Base-by-base conservation (phyloP, 2,329 filamentous ascomycete species). In the Passalora sequoiae region DNA sequence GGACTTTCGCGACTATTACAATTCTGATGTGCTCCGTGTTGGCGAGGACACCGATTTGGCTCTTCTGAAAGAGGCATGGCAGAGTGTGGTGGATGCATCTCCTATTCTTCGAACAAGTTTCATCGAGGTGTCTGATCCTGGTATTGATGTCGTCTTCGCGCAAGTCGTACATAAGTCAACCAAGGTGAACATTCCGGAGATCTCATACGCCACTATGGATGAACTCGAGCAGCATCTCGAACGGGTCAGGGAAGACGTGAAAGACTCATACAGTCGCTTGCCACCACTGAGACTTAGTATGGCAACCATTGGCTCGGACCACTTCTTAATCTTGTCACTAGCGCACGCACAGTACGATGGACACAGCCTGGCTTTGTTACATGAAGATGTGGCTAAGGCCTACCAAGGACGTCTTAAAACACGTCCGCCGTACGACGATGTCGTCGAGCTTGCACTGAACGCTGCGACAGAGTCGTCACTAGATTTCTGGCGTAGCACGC, bases 271-370 rank as follows among this genome's bases (percentile, higher is more conserved):
- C 10, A 29, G 38, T 4, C 24, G 10, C 4, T 19, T 22, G 15
- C 56, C 28, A 54, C 65, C 17, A 38, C 62, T 55, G 20, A 64
- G 63, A 12, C 42, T 78, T 10, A 65, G 63, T 3, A 38, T 72
- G 3, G 53, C 71, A 15, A 49, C 61, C 12, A 58, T 65, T 15
- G 43, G 57, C 0, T 38, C 49, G 4, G 60, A 65, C 12, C 59
- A 41, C 3, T 75, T 73, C 44, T 56, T 80, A n/a, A 45, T 78
- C 4, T 61, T 96, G 1, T 89, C 87, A 0, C 80, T 95, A 28
- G 77, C 89, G 0, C 89, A 96, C 64, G 87, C 89, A 1, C 72
- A 95, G 15, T 96, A 96, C 53, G 89, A 96, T 59, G 89, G 89
- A 1, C 89, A 83, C 78, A 94, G 89, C 2, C 74, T 96, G 9